Base-by-base conservation (phyloP, 2,329 filamentous ascomycete genomes). In the Phyllosticta paracitricarpa region DNA sequence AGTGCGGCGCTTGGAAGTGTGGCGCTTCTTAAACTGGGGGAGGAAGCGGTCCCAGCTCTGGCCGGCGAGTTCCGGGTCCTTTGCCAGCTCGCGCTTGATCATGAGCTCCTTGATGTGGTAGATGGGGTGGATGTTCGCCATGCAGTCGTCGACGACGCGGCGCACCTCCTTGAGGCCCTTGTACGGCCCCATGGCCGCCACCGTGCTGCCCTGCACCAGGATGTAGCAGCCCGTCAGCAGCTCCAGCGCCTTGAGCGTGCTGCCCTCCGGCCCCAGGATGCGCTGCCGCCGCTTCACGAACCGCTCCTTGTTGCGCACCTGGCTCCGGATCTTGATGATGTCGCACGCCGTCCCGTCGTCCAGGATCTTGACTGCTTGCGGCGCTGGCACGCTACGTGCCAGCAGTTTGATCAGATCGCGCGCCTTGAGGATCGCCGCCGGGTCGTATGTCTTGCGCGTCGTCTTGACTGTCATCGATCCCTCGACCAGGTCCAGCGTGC, bases 391-490 rank as follows among this genome's bases (percentile, higher is more conserved):
- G 68, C 89, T 94, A 72, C 94, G 84, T 3, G 94, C 88, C 5
- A 99, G 82, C 35, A 99, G 80, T 72, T 96, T 97, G 73, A 99
- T 94, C 64, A 99, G 80, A 73, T 99, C 94, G 66, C 94, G 85
- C 17, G 93, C 92, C 67, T 97, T 96, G 61, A 99, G 82, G 62
- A 99, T 96, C 4, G 92, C 84, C 5, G 92, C 91, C 7, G 94
- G 94, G 71, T 99, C 94, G 73, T 82, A 96, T 2, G 91, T 96
- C 74, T 92, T 92, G 69, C 89, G 82, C 7, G 93, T 97, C 25
- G 94, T 97, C 77, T 93, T 95, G 66, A 97, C 93, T 0, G 89
- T 92, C 93, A 97, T 97, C 72, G 86, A 91, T 71, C 94, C 94
- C 74, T 97, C 92, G 4, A 97, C 89, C 73, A 99, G 81, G 78